These are phyloP conservation scores for Mycena galericulata DNA, from an alignment of 768 basidiomycete species.

Conservation along the genomic window DNA sequence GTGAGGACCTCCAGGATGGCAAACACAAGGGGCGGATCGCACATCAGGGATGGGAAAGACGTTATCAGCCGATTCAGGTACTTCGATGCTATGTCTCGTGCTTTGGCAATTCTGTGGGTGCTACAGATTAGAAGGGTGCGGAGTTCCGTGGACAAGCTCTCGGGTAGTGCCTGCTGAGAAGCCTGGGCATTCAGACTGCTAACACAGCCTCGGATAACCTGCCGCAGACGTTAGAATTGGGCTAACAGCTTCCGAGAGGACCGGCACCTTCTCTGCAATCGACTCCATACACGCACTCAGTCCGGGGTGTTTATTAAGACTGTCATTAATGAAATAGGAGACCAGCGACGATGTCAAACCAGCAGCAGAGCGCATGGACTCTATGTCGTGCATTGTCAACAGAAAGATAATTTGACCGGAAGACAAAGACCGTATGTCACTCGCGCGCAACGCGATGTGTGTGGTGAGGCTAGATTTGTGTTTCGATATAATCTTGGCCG, in stretches of 20 bases:
- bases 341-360: slow-evolving; percentile 87
- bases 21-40: slow-evolving; percentile 88
- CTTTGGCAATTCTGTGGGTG: slow-evolving; percentile 86
- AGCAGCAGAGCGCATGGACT: slow-evolving; percentile 84
- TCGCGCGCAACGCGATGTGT: slow-evolving; percentile 71
- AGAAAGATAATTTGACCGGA: slow-evolving; percentile 90
- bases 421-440: slow-evolving; percentile 80
- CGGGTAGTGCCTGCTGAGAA: slow-evolving; percentile 82
- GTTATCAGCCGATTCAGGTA: slow-evolving; percentile 89
- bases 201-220: slow-evolving; percentile 87
- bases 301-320: slow-evolving; percentile 76
- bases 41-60: slow-evolving; percentile 95
- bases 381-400: slow-evolving; percentile 88
- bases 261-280: slow-evolving; percentile 82
- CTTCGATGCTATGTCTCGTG: slow-evolving; percentile 83
- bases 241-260: slow-evolving; percentile 2
- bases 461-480: slow-evolving; percentile 75
- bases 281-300: slow-evolving; percentile 86
- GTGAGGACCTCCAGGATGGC: slow-evolving; percentile 94
- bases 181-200: slow-evolving; percentile 79
- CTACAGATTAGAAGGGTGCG: slow-evolving; percentile 79
- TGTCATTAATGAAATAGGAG: slow-evolving; percentile 89
- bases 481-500: slow-evolving; percentile 72
- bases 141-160: slow-evolving; percentile 76
- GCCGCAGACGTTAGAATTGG: slow-evolving; percentile 15